Evolutionary conservation across 169 alveolate species (phyloP).

Genomic region (Plasmodium ovale): DNA sequence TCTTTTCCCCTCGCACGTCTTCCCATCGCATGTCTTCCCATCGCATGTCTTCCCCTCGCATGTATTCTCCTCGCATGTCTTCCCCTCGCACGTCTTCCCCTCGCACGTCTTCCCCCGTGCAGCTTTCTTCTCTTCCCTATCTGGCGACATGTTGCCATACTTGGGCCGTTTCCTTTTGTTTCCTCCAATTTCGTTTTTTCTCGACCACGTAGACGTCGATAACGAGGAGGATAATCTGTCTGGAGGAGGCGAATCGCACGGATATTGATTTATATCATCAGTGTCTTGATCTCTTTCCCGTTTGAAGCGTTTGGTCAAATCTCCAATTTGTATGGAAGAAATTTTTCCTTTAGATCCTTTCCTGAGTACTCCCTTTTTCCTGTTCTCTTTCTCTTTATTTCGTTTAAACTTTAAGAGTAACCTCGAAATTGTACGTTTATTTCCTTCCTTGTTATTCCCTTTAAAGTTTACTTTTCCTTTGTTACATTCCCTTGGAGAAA

Average conservation of each 20-base stretch:
- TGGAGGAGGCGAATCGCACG: too few relatives aligned
- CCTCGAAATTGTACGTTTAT: too few relatives aligned
- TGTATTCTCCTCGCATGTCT: neutral
- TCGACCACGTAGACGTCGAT: neutral
- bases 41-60: neutral
- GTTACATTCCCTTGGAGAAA: neutral
- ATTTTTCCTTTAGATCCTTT: too few relatives aligned
- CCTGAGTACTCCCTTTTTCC: neutral
- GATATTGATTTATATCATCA: too few relatives aligned
- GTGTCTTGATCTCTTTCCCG: too few relatives aligned
- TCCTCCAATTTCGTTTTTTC: neutral
- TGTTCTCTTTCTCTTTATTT: neutral
- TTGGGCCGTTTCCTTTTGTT: neutral
- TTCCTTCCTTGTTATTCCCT: too few relatives aligned
- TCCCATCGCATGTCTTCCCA: neutral
- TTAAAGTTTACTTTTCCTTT: constrained; percentile 7
- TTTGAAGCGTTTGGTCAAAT: too few relatives aligned
- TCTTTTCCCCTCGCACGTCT: neutral
- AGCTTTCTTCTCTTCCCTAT: neutral
- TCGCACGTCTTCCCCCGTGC: neutral
- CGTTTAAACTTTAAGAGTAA: neutral
- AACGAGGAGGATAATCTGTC: neutral
- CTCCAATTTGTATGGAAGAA: too few relatives aligned
- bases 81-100: neutral
- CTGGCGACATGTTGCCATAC: neutral